Evolutionary conservation across 2,329 filamentous ascomycete species (phyloP), one percentile per base, ranked within the genome.

Genomic region (Colletotrichum echinochloae): DNA sequence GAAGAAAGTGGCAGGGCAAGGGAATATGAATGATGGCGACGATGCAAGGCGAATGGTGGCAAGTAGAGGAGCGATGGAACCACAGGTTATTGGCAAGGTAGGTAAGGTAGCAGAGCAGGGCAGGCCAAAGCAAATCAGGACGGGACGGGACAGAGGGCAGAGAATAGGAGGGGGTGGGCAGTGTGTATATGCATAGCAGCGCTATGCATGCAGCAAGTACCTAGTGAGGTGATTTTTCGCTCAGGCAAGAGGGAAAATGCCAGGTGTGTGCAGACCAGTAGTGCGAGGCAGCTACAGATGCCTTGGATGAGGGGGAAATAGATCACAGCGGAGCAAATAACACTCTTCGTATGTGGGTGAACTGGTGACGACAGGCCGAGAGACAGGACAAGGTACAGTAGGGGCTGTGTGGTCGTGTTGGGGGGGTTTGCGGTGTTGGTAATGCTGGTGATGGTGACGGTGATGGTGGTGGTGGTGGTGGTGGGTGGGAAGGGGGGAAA

Each of bases 221-320:
- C 54, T 48, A 71, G 68, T 71, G 68, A 71, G 68, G 68, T 71
- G 68, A 63, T 71, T 71, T 70, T 71, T 63, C 30, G 56, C 59
- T 71, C 46, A 64, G 44, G 65, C 48, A 28, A 18, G 44, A 52
- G 72, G 70, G 56, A 70, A 66, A 73, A 76, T 77, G 74, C 75
- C 74, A 77, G 76, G 76, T 64, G 75, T 73, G 72, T 73, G 72
- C 73, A 75, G 72, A 64, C 62, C 74, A 74, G 73, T 68, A 68
- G 65, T 44, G 65, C 65, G 60, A 68, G 60, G 65, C 65, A 68
- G 51, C 65, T 68, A 64, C 59, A 62, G 41, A 57, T n/a, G 54
- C 30, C 41, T 59, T 46, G 14, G 16, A 20, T 35, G 33, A 44
- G 30, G 56, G 46, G 33, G 20, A 28, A 41, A 41, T 33, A 56